phyloP scores from a whole-genome alignment of 2,329 filamentous ascomycete genomes.

The Microcera coccophila region DNA sequence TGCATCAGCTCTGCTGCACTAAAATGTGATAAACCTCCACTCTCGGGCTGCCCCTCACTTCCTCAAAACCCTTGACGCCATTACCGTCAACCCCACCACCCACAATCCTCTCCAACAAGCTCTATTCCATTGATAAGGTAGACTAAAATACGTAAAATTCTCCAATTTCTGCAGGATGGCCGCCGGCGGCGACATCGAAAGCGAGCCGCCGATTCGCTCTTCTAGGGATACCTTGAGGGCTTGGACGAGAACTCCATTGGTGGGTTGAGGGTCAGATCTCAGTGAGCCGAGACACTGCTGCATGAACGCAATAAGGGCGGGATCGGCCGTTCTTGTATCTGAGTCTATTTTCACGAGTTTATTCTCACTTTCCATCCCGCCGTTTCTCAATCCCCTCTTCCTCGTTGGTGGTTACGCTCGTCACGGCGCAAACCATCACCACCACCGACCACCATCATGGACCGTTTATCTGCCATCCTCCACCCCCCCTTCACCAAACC shows the following conservation, averaged over 20 bases:
- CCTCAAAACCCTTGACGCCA: neutral
- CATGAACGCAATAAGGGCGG: neutral
- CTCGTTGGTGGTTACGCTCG: neutral
- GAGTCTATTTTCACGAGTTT: neutral
- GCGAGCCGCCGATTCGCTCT: neutral
- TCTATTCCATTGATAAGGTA: neutral
- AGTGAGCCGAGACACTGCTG: neutral
- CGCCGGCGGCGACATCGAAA: neutral
- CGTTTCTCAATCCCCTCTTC: neutral
- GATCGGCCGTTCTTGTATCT: neutral
- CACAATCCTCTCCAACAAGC: neutral
- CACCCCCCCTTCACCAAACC: constrained; percentile 19
- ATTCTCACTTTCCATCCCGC: neutral
- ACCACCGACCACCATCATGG: constrained; percentile 14
- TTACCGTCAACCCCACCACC: neutral
- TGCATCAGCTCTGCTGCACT: no score
- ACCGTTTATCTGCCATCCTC: constrained; percentile 17
- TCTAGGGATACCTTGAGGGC: neutral
- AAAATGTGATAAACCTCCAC: neutral
- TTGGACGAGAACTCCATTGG: neutral
- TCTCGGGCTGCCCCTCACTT: neutral
- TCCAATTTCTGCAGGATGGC: neutral
- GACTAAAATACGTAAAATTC: neutral
- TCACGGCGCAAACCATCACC: neutral
- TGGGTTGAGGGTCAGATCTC: neutral